Evolutionary conservation across 495 filamentous ascomycete species (phyloP).

Genomic region (Immersiella caudata): DNA sequence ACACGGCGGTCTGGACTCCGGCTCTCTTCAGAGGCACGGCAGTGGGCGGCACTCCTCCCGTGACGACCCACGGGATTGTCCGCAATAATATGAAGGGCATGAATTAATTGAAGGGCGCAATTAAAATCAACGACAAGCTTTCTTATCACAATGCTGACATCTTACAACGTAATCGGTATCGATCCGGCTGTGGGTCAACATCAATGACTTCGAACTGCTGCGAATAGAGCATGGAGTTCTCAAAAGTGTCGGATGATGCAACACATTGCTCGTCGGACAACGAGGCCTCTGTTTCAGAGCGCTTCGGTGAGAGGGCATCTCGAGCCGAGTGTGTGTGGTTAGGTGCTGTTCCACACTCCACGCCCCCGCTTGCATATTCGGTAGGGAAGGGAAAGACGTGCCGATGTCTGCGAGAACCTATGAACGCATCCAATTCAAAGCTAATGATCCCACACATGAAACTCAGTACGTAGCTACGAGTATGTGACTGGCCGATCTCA

Average conservation of each 20-base stretch:
- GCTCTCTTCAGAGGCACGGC: background rate
- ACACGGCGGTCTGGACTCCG: background rate
- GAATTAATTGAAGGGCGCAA: slow-evolving; percentile 1
- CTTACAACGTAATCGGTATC: background rate
- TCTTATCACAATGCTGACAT: background rate
- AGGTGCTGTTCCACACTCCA: background rate
- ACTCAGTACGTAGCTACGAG: background rate
- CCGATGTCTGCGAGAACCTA: background rate
- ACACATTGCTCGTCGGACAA: background rate
- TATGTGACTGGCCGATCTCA: too few relatives aligned
- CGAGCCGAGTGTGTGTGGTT: background rate
- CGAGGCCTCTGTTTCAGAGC: background rate
- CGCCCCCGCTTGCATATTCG: background rate
- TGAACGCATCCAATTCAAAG: background rate
- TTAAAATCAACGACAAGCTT: background rate
- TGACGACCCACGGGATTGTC: background rate
- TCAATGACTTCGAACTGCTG: background rate
- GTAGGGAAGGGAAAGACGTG: background rate
- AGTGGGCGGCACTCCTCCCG: background rate
- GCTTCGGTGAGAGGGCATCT: background rate
- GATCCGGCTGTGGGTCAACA: background rate
- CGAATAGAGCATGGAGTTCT: too few relatives aligned
- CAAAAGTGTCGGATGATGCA: too few relatives aligned
- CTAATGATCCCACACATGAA: background rate
- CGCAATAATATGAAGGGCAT: background rate